Percentiles rank a stretch among this genome's conserved stretches.
These are phyloP conservation scores for Lasiodiplodia sp. DNA, from an alignment of 2,329 filamentous ascomycete species.

Conservation along the genomic window DNA sequence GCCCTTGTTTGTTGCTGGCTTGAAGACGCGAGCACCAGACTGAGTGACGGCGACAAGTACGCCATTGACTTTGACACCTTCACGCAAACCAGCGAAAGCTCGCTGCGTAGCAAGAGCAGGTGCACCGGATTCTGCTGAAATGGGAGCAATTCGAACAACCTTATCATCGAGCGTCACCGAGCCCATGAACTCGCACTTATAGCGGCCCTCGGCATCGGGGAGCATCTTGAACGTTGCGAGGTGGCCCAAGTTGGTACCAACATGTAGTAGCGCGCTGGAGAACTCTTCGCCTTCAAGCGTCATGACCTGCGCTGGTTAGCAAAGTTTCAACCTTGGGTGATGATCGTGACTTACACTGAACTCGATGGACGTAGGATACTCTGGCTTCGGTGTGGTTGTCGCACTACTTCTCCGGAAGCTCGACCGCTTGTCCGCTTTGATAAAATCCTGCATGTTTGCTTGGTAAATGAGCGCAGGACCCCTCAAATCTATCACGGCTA, in stretches of 20 bases:
- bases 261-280: slow-evolving; percentile 91
- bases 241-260: slow-evolving; percentile 85
- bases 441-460: slow-evolving; percentile 74
- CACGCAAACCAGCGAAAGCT: slow-evolving; percentile 77
- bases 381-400: slow-evolving; percentile 57
- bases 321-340: not conserved
- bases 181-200: slow-evolving; percentile 76
- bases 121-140: slow-evolving; percentile 78
- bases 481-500: slow-evolving; percentile 86
- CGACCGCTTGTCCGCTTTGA: slow-evolving; percentile 76
- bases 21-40: slow-evolving; percentile 84
- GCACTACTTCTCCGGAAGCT: slow-evolving; percentile 69
- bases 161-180: slow-evolving; percentile 69
- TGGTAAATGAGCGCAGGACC: slow-evolving; percentile 86
- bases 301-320: slow-evolving; percentile 62
- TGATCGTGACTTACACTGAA: slow-evolving; percentile 68
- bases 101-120: slow-evolving; percentile 77
- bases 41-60: slow-evolving; percentile 78
- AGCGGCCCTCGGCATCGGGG: slow-evolving; percentile 72
- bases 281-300: slow-evolving; percentile 93
- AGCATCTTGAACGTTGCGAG: slow-evolving; percentile 90
- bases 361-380: slow-evolving; percentile 83
- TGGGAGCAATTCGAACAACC: slow-evolving; percentile 79
- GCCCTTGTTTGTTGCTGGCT: slow-evolving; percentile 84
- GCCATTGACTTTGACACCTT: slow-evolving; percentile 78